Evolutionary conservation across 192 early-diverging fungal species (phyloP), one percentile per base, ranked within the genome.

Genomic region (Podila minutissima): DNA sequence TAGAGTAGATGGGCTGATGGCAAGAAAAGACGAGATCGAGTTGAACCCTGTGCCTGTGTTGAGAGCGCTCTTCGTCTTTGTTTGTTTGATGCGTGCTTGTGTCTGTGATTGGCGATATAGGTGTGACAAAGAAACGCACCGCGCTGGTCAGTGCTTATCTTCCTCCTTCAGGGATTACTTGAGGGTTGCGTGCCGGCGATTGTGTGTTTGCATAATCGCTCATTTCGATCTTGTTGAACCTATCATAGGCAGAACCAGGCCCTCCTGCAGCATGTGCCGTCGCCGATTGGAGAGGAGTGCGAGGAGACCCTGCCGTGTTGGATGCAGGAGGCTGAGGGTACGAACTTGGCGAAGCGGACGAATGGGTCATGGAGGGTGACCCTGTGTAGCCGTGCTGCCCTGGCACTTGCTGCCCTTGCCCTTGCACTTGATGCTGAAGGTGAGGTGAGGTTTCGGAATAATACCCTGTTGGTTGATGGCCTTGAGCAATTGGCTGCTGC

Each of bases 261-360:
- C 24, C 53, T 46, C 26, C 29, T 55, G 53, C 53, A 55, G 53
- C n/a, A 22, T 55, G 53, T n/a, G 53, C 8, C 8, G n/a, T 55
- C 53, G 53, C 24, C 53, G 41, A 46, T 46, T 46, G 41, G 41
- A 46, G 41, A 15, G 41, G 41, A 46, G 41, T 46, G 13, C 24
- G 53, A 26, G 53, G 53, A 24, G 53, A 55, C 24, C 53, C 53
- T 24, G 53, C 53, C 53, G 22, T 24, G 53, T 22, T 9, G 17
- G 53, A 55, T 22, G 53, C 53, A 26, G 53, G 72, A 17, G 72
- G 72, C 29, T 59, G 72, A 17, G 72, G 72, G 29, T 74, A 74
- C 1, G 61, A 57, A 10, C 3, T 57, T 26, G 61, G 71, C 20
- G 72, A 66, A 20, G 41, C 48, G 2, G 64, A 33, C 32, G 59